These are phyloP conservation scores for Saxophila tyrrhenica DNA, from an alignment of 495 filamentous ascomycete species.

Conservation along the genomic window DNA sequence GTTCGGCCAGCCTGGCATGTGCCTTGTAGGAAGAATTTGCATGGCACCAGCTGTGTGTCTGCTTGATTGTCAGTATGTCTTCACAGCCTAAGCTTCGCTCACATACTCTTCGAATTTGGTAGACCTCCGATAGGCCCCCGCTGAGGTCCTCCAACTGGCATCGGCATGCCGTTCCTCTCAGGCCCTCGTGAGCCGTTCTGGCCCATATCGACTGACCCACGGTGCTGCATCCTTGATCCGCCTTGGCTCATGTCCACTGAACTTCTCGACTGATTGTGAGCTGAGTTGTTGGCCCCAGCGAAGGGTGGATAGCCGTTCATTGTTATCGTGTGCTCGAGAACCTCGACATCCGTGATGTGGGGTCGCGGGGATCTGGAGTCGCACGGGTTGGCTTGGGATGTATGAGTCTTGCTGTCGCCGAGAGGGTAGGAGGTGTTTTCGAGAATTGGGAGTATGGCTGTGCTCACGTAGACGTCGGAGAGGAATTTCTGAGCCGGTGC, in stretches of 20 bases:
- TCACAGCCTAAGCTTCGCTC: not conserved
- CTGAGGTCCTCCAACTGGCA: conserved; percentile 19
- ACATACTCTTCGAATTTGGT: conserved; percentile 67
- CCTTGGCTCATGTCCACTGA: conserved; percentile 15
- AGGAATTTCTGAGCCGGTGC: not conserved
- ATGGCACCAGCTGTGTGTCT: conserved; percentile 97
- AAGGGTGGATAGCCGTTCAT: not conserved
- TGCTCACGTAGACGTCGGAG: no score
- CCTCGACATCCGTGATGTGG: not conserved
- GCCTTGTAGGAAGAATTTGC: conserved; percentile 97
- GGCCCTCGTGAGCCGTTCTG: conserved; percentile 7
- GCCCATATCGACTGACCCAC: conserved; percentile 14
- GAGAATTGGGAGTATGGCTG: no score
- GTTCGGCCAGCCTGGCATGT: conserved; percentile 91
- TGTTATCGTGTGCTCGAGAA: not conserved
- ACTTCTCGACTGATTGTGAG: not conserved
- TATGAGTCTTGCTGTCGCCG: not conserved
- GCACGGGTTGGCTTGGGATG: not conserved
- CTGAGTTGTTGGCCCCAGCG: not conserved
- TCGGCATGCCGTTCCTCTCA: conserved; percentile 24
- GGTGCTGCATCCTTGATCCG: conserved; percentile 10
- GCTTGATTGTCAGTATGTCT: conserved; percentile 1
- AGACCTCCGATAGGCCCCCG: conserved; percentile 51
- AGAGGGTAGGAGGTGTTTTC: no score
- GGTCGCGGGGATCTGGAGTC: not conserved